Evolutionary conservation across 768 basidiomycete species (phyloP).

Genomic region (Pleurotus tuoliensis): DNA sequence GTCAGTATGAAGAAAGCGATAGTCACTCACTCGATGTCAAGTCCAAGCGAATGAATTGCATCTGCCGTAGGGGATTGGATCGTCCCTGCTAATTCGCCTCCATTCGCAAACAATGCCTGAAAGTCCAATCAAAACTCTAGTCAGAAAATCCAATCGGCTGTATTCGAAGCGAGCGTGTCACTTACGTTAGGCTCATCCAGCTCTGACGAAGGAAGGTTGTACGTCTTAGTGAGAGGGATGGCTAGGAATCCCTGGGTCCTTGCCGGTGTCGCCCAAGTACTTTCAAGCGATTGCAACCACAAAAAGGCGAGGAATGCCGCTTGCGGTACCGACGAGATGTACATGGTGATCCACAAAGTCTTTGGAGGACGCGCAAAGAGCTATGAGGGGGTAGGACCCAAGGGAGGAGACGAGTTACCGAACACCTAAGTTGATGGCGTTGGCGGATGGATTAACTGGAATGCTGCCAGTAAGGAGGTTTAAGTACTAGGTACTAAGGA

Average conservation of each 20-base stretch:
- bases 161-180: background rate
- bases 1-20: background rate
- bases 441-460: background rate
- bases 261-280: background rate
- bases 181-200: background rate
- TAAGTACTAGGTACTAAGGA: background rate
- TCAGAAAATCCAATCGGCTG: background rate
- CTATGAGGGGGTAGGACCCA: background rate
- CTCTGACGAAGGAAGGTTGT: background rate
- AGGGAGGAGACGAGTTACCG: background rate
- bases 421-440: background rate
- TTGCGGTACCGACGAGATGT: background rate
- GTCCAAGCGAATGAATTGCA: slow-evolving; percentile 52
- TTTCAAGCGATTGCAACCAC: background rate
- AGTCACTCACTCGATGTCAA: slow-evolving; percentile 63
- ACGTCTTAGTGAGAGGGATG: background rate
- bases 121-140: background rate
- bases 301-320: background rate
- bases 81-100: background rate
- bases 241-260: background rate
- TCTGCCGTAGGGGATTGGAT: background rate
- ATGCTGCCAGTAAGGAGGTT: background rate
- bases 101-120: background rate
- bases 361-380: background rate
- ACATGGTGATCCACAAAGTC: background rate